A percentile compares a stretch with the other conserved stretches of the same genome.
Evolutionary conservation across 208 protist genomes (phyloP).

Genomic region (Leishmania mexicana): DNA sequence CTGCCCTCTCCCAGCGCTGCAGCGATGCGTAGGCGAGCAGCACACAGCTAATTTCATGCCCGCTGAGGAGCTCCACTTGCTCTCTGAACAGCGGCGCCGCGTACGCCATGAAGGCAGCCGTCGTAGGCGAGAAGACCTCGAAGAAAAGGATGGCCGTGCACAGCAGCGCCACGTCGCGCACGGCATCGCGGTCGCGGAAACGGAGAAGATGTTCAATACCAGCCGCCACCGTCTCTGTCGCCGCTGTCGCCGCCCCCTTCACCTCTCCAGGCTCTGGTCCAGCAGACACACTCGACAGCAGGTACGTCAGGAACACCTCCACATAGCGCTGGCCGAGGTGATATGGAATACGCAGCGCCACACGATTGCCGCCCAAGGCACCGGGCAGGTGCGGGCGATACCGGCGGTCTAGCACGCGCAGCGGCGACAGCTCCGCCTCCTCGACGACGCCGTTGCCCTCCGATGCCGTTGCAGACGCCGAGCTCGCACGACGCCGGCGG

Average conservation of each 20-base stretch:
- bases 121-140: conserved; percentile 47
- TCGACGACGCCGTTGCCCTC: neutral
- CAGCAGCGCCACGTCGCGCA: conserved; percentile 52
- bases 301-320: conserved; percentile 7
- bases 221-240: neutral
- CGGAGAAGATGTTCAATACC: neutral
- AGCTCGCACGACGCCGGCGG: neutral
- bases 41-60: conserved; percentile 58
- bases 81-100: conserved; percentile 49
- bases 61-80: conserved; percentile 48
- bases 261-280: neutral
- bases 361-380: conserved; percentile 22
- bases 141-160: conserved; percentile 73
- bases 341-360: conserved; percentile 53
- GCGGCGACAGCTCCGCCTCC: neutral
- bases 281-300: conserved; percentile 11
- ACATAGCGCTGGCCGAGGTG: conserved; percentile 57
- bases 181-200: conserved; percentile 16
- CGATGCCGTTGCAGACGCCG: neutral
- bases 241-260: neutral
- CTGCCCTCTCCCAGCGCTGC: conserved; percentile 29
- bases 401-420: conserved; percentile 6
- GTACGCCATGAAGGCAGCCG: conserved; percentile 47
- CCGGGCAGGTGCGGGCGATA: conserved; percentile 17
- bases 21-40: conserved; percentile 69